These are phyloP conservation scores for Pseudogymnoascus sp. DNA, from an alignment of 2,329 filamentous ascomycete species.

Conservation along the genomic window DNA sequence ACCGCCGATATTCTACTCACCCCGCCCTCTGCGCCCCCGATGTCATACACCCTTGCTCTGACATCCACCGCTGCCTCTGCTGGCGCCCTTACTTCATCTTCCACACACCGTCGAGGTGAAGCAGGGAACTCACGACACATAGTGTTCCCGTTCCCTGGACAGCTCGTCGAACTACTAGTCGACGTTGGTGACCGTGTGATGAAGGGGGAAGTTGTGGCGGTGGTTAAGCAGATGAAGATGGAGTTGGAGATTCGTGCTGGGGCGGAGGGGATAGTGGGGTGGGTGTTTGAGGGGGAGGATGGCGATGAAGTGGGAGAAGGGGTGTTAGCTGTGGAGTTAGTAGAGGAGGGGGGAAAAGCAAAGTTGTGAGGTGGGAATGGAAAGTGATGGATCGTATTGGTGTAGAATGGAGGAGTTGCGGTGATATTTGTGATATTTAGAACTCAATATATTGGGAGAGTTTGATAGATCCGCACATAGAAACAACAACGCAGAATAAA, in stretches of 20 bases:
- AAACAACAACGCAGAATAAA: background rate
- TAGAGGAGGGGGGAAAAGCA: background rate
- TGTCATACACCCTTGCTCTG: slow-evolving; percentile 36
- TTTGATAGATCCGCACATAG: background rate
- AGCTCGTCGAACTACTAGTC: slow-evolving; percentile 51
- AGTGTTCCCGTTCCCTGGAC: slow-evolving; percentile 49
- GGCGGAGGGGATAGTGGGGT: slow-evolving; percentile 20
- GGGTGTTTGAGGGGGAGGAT: slow-evolving; percentile 25
- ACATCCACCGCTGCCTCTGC: slow-evolving; percentile 38
- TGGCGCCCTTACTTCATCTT: slow-evolving; percentile 41
- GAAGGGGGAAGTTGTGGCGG: slow-evolving; percentile 46
- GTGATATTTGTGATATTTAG: background rate
- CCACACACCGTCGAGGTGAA: slow-evolving; percentile 42
- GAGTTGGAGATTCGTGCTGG: slow-evolving; percentile 50
- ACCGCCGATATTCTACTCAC: slow-evolving; percentile 42
- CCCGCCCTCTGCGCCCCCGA: slow-evolving; percentile 39
- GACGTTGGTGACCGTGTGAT: slow-evolving; percentile 42
- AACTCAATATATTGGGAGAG: background rate
- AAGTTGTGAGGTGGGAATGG: background rate
- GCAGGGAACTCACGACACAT: slow-evolving; percentile 43
- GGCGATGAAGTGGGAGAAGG: slow-evolving; percentile 25
- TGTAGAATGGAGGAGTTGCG: background rate
- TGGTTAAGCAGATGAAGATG: slow-evolving; percentile 64
- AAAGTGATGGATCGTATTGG: background rate
- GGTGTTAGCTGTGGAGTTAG: slow-evolving; percentile 18